Conservation (phyloP, 208 protist species). For the Phytomonas sp. region DNA sequence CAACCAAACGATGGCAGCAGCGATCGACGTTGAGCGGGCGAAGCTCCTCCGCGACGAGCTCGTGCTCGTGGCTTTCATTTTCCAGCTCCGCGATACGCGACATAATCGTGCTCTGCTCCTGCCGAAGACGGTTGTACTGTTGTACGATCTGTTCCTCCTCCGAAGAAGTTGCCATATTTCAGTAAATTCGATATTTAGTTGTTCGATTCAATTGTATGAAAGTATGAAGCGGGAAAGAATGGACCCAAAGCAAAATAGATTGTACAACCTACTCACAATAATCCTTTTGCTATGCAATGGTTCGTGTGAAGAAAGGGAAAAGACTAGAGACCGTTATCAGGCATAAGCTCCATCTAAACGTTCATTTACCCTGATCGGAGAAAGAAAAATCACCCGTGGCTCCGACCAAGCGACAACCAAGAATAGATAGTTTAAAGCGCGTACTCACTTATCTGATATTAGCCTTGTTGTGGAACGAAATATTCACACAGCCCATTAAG, state of each 20-base stretch:
- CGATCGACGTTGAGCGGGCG: conserved; percentile 79
- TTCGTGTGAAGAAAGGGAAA: too few species aligned
- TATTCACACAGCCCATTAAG: neutral
- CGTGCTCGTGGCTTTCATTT: conserved; percentile 85
- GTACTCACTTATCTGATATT: neutral
- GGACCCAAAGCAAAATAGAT: too few species aligned
- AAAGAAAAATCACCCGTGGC: too few species aligned
- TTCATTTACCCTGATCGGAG: too few species aligned
- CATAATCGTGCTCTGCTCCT: conserved; percentile 81
- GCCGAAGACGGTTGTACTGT: conserved; percentile 79
- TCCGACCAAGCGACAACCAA: neutral
- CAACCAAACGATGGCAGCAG: conserved; percentile 93
- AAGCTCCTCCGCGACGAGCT: conserved; percentile 84
- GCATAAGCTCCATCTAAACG: too few species aligned
- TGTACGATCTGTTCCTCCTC: conserved; percentile 75
- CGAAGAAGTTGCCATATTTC: neutral
- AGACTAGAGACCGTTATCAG: too few species aligned
- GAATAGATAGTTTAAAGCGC: neutral
- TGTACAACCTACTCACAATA: too few species aligned
- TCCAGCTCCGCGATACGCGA: conserved; percentile 85
- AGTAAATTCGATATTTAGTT: too few species aligned
- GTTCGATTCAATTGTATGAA: too few species aligned
- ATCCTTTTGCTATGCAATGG: too few species aligned
- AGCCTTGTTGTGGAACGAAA: neutral
- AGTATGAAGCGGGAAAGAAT: too few species aligned